These are phyloP conservation scores for Lupinus albus DNA, from an alignment of 306 rosid genomes.

Conservation along the genomic window DNA sequence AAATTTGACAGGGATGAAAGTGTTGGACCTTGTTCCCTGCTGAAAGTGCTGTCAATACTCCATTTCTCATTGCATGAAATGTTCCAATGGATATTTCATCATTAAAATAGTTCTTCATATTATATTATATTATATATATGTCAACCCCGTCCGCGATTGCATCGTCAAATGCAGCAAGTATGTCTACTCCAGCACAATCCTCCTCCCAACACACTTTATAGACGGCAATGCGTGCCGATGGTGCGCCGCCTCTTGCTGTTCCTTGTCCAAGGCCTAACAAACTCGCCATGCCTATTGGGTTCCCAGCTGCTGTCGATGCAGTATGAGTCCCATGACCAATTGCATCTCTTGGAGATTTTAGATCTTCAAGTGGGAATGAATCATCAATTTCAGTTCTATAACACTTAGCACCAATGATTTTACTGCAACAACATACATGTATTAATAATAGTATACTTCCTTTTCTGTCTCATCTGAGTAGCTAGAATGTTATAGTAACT, in stretches of 20 bases:
- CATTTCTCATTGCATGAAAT: constrained; percentile 57
- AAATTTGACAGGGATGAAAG: constrained; percentile 18
- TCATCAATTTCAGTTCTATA: constrained; percentile 27
- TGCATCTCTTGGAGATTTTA: constrained; percentile 52
- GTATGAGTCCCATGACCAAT: constrained; percentile 55
- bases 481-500: no score
- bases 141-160: constrained; percentile 66
- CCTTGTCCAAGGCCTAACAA: constrained; percentile 43
- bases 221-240: constrained; percentile 45
- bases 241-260: constrained; percentile 47
- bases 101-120: constrained; percentile 39
- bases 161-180: constrained; percentile 51
- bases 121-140: no score
- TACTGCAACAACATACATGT: constrained; percentile 37
- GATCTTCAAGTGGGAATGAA: background rate
- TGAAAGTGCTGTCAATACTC: constrained; percentile 41
- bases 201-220: constrained; percentile 36
- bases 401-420: constrained; percentile 57
- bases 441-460: background rate
- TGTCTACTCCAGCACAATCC: background rate
- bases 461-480: background rate
- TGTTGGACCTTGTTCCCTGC: constrained; percentile 53
- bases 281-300: constrained; percentile 38
- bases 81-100: constrained; percentile 44
- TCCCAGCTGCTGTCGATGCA: constrained; percentile 58